Evolutionary conservation across 1,139 yeast species (phyloP), one percentile per base, ranked within the genome.

Genomic region (Wickerhamiella infanticola): DNA sequence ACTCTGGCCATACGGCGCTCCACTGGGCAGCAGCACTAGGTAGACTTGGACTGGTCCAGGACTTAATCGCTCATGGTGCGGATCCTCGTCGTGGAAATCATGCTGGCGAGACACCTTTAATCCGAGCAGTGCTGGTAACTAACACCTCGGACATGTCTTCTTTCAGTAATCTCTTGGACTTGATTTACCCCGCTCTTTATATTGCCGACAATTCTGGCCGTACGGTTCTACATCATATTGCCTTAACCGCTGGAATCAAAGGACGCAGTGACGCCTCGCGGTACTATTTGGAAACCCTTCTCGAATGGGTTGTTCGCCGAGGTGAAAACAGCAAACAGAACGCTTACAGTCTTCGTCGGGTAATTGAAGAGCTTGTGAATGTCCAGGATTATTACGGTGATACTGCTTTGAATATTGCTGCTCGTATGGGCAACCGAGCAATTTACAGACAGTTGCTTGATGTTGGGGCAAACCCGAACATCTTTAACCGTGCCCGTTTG

Each of bases 21-120:
- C 99, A 93, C 62, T 84, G 97, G 94, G 94, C 96, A 1, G 80
- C 97, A 33, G 85, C 96, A 0, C 72, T 93, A 64, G 97, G 94
- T 0, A 77, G 85, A 51, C 66, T 79, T 4, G 68, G 77, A 2
- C 69, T 88, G 48, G 90, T 86, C 4, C 75, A 75, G 48, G 85
- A 84, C 48, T 67, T 93, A 36, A 73, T 88, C 5, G 65, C 75
- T 43, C 74, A 78, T 52, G 94, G 95, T 1, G 74, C 77, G 1
- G 68, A 75, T 48, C 67, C 81, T 44, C 70, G 83, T 6, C 67
- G 83, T 39, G 85, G 93, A 18, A 90, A 83, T 55, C 79, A 81
- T 55, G 74, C 74, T 37, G 97, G 97, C 9, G 97, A 93, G 62
- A 81, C 95, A 0, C 88, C 96, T 0, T 67, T 93, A 42, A 80